Conservation (phyloP, 106 monocot genomes). For the Dendrobium chrysotoxum region DNA sequence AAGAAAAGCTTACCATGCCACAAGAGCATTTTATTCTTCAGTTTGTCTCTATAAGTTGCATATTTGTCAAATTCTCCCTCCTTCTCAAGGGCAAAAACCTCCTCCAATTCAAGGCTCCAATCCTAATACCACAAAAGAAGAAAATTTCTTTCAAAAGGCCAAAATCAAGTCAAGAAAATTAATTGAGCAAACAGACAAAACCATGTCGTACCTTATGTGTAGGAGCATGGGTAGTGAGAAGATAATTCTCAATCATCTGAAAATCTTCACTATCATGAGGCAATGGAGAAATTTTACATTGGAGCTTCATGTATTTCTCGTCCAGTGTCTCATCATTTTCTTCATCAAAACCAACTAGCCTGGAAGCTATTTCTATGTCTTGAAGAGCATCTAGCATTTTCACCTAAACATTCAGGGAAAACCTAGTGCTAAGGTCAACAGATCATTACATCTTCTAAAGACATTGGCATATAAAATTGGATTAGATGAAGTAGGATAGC, state of each 20-base stretch:
- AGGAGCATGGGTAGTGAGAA: conserved; percentile 92
- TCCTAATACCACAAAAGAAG: conserved; percentile 35
- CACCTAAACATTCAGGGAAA: conserved; percentile 34
- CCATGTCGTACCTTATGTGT: conserved; percentile 69
- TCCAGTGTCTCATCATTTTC: conserved; percentile 81
- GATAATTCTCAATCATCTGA: conserved; percentile 70
- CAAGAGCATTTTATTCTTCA: conserved; percentile 92
- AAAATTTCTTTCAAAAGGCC: neutral
- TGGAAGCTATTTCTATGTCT: conserved; percentile 97
- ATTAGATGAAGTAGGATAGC: neutral
- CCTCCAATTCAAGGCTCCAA: conserved; percentile 88
- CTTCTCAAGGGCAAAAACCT: conserved; percentile 83
- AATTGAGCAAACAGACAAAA: neutral
- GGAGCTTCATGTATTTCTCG: conserved; percentile 82
- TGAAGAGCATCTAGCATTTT: conserved; percentile 98
- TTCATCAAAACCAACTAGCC: conserved; percentile 79
- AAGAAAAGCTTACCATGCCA: conserved; percentile 84
- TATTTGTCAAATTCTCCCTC: conserved; percentile 82
- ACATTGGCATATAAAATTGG: neutral
- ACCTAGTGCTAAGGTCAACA: neutral
- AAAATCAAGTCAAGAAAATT: neutral
- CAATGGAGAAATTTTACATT: conserved; percentile 65
- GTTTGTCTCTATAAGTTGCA: conserved; percentile 54
- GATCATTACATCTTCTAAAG: neutral
- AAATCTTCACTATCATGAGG: conserved; percentile 87